Evolutionary conservation across 192 early-diverging fungal genomes (phyloP).

Genomic region (Podila horticola): DNA sequence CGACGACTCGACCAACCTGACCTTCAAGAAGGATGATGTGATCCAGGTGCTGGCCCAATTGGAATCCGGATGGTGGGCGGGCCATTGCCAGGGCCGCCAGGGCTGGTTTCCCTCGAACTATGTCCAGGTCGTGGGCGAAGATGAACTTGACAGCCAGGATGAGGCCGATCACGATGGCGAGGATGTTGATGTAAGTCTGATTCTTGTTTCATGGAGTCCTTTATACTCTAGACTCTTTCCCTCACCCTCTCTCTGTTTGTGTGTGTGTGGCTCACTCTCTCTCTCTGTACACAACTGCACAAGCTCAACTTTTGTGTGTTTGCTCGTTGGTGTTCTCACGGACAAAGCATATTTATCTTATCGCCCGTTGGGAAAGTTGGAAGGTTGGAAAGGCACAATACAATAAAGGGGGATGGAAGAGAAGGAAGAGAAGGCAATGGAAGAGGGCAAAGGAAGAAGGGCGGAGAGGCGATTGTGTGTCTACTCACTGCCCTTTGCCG

Average conservation of each 20-base stretch:
- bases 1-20: conserved; percentile 78
- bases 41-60: conserved; percentile 93
- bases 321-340: background rate
- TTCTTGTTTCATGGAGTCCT: too few species aligned
- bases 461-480: background rate
- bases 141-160: conserved; percentile 59
- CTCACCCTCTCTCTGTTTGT: background rate
- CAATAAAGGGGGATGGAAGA: background rate
- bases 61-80: conserved; percentile 98
- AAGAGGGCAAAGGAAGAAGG: conserved; percentile 1
- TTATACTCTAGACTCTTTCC: too few species aligned
- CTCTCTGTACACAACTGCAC: background rate
- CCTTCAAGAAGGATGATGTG: conserved; percentile 85
- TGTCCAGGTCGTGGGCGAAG: conserved; percentile 69
- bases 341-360: background rate
- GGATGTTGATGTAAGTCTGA: conserved; percentile 40
- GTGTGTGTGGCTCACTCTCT: background rate
- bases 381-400: too few species aligned
- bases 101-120: conserved; percentile 95
- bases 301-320: background rate
- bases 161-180: conserved; percentile 34
- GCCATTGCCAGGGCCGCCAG: conserved; percentile 77
- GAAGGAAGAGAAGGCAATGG: background rate
- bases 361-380: too few species aligned
- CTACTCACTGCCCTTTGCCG: too few species aligned